Conservation (phyloP, 2,329 filamentous ascomycete genomes). For the Aspergillus chevalieri region DNA sequence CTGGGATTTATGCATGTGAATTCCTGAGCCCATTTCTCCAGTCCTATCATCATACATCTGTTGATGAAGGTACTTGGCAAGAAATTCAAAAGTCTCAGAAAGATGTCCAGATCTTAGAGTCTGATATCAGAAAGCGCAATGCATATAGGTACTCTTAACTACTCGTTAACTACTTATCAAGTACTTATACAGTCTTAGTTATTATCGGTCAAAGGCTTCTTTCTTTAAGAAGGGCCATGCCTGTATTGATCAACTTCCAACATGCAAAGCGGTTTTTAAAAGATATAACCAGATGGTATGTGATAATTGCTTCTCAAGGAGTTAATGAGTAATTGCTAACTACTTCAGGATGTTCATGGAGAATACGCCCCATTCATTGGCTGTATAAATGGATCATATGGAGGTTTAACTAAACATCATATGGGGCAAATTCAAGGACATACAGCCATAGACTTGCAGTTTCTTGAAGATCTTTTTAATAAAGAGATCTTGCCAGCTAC, state of each 20-base stretch:
- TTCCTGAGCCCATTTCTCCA: background rate
- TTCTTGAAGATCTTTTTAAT: constrained; percentile 8
- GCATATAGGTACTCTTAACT: background rate
- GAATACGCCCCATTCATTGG: constrained; percentile 3
- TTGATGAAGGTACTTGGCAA: background rate
- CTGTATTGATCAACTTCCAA: constrained; percentile 4
- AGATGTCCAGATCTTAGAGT: background rate
- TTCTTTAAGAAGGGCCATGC: background rate
- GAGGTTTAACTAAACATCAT: constrained; percentile 3
- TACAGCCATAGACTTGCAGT: constrained; percentile 1
- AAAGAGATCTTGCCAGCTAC: background rate
- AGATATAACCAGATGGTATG: background rate
- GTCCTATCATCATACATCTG: background rate
- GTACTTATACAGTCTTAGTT: constrained; percentile 5
- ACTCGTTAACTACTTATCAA: no score
- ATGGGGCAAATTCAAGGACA: constrained; percentile 2
- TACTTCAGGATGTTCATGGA: constrained; percentile 1
- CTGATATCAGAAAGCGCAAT: background rate
- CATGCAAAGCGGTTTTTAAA: constrained; percentile 7
- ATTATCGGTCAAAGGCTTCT: constrained; percentile 3
- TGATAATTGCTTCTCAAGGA: no score
- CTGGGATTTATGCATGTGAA: no score
- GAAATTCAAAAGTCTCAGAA: background rate
- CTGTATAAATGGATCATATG: constrained; percentile 1
- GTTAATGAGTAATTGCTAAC: constrained; percentile 2